Evolutionary conservation across 345 rosid genomes (phyloP), one percentile per base, ranked within the genome.

Genomic region (Hypericum androsaemum): DNA sequence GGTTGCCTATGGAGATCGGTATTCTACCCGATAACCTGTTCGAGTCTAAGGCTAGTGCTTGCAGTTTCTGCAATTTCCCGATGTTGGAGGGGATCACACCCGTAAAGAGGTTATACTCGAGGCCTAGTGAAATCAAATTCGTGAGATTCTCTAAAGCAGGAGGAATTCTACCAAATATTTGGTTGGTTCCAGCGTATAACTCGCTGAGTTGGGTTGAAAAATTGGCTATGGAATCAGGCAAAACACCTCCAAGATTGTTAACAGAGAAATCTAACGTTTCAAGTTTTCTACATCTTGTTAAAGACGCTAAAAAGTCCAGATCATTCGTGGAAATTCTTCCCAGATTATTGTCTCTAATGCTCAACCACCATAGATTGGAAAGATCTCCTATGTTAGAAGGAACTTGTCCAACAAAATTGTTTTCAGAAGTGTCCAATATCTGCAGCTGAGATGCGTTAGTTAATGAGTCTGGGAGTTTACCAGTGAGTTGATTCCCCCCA

Each of bases 31-130:
- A 22, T 22, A 22, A 22, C 32, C 6, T 17, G 32, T 59, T 59
- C 12, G 49, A 14, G 32, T 32, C 15, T 42, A 59, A 50, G 35
- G 7, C 10, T 12, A 59, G 16, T 50, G 16, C 48, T 50, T 59
- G 63, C 12, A 59, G 39, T 9, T 41, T 50, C 36, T 50, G 56
- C 43, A 59, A 14, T 41, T 59, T 59, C 10, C 63, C 63, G 12
- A 59, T 41, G 37, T 40, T 39, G 12, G 54, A 39, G 0, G 63
- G 56, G 15, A 59, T 10, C 10, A 16, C 5, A 6, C 63, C 63
- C 42, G 48, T 49, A 37, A 59, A 42, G 48, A 59, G 47, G 35
- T 59, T 59, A 12, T 22, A 22, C 32, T 22, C 32, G 32, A 22
- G 32, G 32, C 32, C 32, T 22, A 22, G 32, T 4, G 32, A 3